These are phyloP conservation scores for Protomyces arabidopsidicola DNA, from an alignment of 1,139 yeast genomes.

Conservation along the genomic window DNA sequence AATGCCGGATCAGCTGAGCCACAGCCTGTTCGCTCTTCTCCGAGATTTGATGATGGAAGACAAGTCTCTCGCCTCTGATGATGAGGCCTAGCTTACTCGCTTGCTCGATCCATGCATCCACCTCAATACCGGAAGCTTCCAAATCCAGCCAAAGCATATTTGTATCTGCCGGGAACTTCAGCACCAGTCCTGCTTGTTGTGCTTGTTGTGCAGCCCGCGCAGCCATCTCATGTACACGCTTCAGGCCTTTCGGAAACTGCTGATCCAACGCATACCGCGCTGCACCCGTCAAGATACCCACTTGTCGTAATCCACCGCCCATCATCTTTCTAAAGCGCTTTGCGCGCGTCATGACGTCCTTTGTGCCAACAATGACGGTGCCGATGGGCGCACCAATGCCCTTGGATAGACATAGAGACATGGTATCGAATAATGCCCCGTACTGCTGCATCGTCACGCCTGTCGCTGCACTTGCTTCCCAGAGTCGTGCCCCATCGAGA, in stretches of 20 bases:
- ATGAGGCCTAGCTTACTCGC: conserved; percentile 61
- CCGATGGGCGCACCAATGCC: conserved; percentile 95
- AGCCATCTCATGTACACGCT: conserved; percentile 64
- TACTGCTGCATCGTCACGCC: conserved; percentile 66
- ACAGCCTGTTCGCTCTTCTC: conserved; percentile 11
- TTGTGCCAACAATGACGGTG: conserved; percentile 71
- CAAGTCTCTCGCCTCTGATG: conserved; percentile 66
- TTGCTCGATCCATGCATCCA: conserved; percentile 51
- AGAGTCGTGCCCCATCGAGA: conserved; percentile 91
- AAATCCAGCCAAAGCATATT: conserved; percentile 79
- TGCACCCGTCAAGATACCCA: conserved; percentile 78
- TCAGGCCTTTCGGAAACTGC: conserved; percentile 55
- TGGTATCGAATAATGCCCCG: conserved; percentile 77
- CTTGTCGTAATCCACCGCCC: conserved; percentile 93
- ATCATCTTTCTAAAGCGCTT: conserved; percentile 86
- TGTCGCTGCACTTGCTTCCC: conserved; percentile 81
- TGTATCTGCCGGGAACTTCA: conserved; percentile 76
- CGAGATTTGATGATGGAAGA: conserved; percentile 73
- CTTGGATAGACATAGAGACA: conserved; percentile 83
- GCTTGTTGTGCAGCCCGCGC: conserved; percentile 62
- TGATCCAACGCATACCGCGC: conserved; percentile 74
- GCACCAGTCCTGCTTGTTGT: conserved; percentile 48
- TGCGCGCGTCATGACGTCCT: conserved; percentile 60
- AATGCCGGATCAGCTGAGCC: conserved; percentile 3
- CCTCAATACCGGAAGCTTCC: conserved; percentile 55